Conservation (phyloP, 495 filamentous ascomycete genomes). For the Mytilinidion resinicola region DNA sequence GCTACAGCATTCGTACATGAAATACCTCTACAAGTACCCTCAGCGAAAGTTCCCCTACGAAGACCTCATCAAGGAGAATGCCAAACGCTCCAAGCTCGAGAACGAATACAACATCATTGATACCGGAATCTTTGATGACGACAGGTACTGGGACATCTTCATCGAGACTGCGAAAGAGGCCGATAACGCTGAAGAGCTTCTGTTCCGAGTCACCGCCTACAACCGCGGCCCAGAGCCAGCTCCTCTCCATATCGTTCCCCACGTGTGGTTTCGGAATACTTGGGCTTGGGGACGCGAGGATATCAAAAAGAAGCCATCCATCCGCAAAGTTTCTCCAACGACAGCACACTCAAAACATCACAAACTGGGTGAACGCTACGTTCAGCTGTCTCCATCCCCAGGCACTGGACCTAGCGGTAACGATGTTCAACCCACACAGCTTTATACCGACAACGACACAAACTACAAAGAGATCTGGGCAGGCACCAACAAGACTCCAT, state of each 20-base stretch:
- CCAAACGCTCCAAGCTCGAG: conserved; percentile 62
- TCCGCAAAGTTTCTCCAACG: conserved; percentile 57
- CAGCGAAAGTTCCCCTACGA: conserved; percentile 89
- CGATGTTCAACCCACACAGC: conserved; percentile 72
- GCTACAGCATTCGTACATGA: conserved; percentile 92
- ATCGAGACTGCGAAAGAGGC: conserved; percentile 93
- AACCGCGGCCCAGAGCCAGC: conserved; percentile 88
- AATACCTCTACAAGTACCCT: conserved; percentile 94
- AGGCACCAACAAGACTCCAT: conserved; percentile 68
- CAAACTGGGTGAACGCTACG: conserved; percentile 73
- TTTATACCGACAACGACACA: conserved; percentile 95
- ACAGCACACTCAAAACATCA: conserved; percentile 67
- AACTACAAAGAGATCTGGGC: conserved; percentile 73
- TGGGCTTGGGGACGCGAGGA: conserved; percentile 85
- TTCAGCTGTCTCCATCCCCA: conserved; percentile 83
- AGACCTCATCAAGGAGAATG: conserved; percentile 77
- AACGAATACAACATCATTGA: conserved; percentile 88
- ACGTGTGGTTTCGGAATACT: conserved; percentile 95
- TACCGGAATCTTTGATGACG: conserved; percentile 85
- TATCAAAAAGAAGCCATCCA: conserved; percentile 64
- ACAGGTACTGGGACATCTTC: conserved; percentile 93
- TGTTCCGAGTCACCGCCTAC: conserved; percentile 94
- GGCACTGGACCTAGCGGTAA: conserved; percentile 68
- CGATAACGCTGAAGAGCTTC: conserved; percentile 79
- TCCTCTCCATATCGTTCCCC: conserved; percentile 85